phyloP scores from a whole-genome alignment of 495 filamentous ascomycete genomes.

The Halenospora varia region DNA sequence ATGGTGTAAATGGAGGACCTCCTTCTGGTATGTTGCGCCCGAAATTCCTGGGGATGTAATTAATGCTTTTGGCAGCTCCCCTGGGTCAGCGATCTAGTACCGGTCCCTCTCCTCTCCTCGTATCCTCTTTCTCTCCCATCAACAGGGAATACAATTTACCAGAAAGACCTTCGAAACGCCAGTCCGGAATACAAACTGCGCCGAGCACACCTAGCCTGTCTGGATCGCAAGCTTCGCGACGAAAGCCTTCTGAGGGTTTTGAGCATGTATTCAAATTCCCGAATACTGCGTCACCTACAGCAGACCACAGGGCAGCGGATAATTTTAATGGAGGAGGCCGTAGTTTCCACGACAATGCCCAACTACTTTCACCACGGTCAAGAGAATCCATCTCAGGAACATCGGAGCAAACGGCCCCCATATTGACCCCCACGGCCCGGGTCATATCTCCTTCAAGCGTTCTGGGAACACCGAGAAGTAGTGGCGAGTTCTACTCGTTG shows the following conservation, averaged over 20 bases:
- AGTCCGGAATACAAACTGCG: slow-evolving; percentile 32
- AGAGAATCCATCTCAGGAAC: slow-evolving; percentile 34
- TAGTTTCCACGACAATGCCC: slow-evolving; percentile 9
- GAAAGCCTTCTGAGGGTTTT: slow-evolving; percentile 12
- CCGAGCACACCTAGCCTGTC: slow-evolving; percentile 37
- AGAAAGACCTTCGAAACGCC: slow-evolving; percentile 26
- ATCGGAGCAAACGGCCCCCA: slow-evolving; percentile 53
- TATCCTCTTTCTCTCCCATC: slow-evolving; percentile 17
- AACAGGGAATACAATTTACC: slow-evolving; percentile 1
- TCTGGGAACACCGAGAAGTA: slow-evolving; percentile 73
- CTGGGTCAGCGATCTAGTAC: slow-evolving; percentile 31
- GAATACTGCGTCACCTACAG: slow-evolving; percentile 7
- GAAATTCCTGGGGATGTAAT: not conserved
- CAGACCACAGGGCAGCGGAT: slow-evolving; percentile 8
- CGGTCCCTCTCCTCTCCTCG: slow-evolving; percentile 22
- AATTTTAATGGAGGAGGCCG: slow-evolving; percentile 6
- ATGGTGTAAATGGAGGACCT: slow-evolving; percentile 32
- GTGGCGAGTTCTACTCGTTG: slow-evolving; percentile 88
- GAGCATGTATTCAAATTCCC: slow-evolving; percentile 23
- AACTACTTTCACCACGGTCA: slow-evolving; percentile 12
- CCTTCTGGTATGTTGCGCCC: slow-evolving; percentile 38
- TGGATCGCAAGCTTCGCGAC: slow-evolving; percentile 7
- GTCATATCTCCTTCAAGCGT: slow-evolving; percentile 71
- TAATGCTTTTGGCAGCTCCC: slow-evolving; percentile 31
- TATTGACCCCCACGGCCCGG: slow-evolving; percentile 39